Evolutionary conservation across 2,329 filamentous ascomycete species (phyloP), one percentile per base, ranked within the genome.

Genomic region (Fusarium agapanthi): DNA sequence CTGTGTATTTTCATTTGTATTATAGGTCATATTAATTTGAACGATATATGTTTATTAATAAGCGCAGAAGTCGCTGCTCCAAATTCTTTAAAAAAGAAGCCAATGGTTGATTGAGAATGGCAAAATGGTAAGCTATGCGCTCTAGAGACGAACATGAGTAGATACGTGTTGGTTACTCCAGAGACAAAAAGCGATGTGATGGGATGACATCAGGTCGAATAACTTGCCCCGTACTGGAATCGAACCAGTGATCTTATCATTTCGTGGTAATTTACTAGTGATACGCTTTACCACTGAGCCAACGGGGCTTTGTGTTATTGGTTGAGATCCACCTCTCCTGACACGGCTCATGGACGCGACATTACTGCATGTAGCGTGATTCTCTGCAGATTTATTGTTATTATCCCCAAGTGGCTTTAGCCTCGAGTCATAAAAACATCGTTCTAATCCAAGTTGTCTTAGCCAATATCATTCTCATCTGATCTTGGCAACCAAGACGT

Each of bases 241-340:
- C 62, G 62, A 67, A 67, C 64, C 64, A 47, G 59, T 64, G 62
- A 67, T 64, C 64, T 67, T 67, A 64, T 67, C 65, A 67, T 67
- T 8, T 51, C n/a, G 18, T 51, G 4, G 3, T 20, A 12, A 2
- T 8, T 51, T 67, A 67, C 65, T 67, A 67, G 64, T 67, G 65
- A 67, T 64, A 67, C 65, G 65, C 54, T 67, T 56, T 67, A 67
- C 65, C 65, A 67, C 65, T 67, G 65, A 67, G 62, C 62, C 65
- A 67, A 53, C 65, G 26, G 48, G 65, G 65, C 65, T 41, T 40
- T 6, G 4, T 38, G 5, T 67, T 35, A 67, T 43, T 67, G 53
- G 62, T 34, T 67, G 30, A 61, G 3, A 34, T 6, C 11, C 11
- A 14, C 3, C 3, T 2, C 6, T 5, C 5, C 6, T 18, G 6